Conservation (phyloP, 164 flowering plant genomes). For the Kingdonia uniflora region DNA sequence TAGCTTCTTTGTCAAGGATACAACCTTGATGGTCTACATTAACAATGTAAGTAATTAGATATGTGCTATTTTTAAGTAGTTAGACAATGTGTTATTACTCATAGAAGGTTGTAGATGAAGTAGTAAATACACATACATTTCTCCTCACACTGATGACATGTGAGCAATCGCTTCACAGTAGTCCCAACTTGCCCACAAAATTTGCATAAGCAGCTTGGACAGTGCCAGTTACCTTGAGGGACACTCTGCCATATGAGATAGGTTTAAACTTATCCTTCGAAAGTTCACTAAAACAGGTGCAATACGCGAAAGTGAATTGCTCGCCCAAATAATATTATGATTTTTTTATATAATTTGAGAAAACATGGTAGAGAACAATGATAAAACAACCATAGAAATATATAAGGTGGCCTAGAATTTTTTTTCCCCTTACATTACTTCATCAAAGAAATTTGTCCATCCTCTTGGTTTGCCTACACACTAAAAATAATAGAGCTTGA, state of each 20-base stretch:
- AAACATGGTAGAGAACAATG: no score
- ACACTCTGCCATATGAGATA: constrained; percentile 38
- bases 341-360: no score
- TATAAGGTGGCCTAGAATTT: no score
- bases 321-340: no score
- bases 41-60: neutral
- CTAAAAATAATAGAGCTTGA: no score
- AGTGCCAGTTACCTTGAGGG: constrained; percentile 88
- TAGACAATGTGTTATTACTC: neutral
- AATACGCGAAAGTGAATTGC: no score
- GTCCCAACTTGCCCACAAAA: constrained; percentile 41
- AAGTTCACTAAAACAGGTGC: neutral
- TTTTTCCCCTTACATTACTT: no score
- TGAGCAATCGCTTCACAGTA: constrained; percentile 17
- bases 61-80: no score
- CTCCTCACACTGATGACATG: constrained; percentile 58
- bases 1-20: constrained; percentile 7
- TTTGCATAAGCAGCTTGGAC: constrained; percentile 80
- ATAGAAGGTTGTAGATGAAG: neutral
- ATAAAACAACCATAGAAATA: no score
- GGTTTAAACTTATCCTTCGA: neutral
- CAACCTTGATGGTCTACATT: constrained; percentile 40
- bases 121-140: constrained; percentile 32
- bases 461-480: no score
- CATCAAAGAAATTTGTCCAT: no score